phyloP scores from a whole-genome alignment of 768 basidiomycete genomes.

The Podaxis sp. region DNA sequence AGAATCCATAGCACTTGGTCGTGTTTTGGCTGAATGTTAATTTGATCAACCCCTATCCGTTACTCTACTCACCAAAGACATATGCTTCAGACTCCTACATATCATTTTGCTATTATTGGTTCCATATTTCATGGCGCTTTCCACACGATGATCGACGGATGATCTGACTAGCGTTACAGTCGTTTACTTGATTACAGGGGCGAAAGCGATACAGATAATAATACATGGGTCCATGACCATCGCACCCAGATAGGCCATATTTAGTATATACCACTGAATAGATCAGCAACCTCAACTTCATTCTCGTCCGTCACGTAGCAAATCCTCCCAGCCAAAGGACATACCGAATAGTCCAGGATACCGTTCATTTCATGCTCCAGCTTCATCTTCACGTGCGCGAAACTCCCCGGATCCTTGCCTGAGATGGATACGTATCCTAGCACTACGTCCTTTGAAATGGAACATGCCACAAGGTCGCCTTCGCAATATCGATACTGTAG shows the following conservation, averaged over 20 bases:
- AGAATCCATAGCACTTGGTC: no score
- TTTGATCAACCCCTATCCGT: neutral
- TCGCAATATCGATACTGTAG: conserved; percentile 1
- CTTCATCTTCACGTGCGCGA: neutral
- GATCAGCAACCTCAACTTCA: neutral
- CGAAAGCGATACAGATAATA: neutral
- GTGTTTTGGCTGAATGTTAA: no score
- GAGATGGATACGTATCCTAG: neutral
- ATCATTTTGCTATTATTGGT: no score
- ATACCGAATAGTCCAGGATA: neutral
- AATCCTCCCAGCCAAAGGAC: conserved; percentile 4
- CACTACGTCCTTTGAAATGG: neutral
- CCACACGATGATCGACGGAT: neutral
- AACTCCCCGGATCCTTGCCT: neutral
- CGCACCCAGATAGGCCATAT: neutral
- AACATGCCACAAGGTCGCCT: conserved; percentile 1
- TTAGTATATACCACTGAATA: neutral
- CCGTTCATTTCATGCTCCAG: neutral
- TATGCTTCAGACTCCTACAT: neutral
- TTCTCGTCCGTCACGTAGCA: conserved; percentile 1
- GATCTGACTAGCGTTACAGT: neutral
- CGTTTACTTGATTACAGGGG: neutral
- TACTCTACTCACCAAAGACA: neutral
- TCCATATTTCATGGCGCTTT: no score
- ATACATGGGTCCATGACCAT: neutral